These are phyloP conservation scores for Galerina sulciceps DNA, from an alignment of 768 basidiomycete species.

Conservation along the genomic window DNA sequence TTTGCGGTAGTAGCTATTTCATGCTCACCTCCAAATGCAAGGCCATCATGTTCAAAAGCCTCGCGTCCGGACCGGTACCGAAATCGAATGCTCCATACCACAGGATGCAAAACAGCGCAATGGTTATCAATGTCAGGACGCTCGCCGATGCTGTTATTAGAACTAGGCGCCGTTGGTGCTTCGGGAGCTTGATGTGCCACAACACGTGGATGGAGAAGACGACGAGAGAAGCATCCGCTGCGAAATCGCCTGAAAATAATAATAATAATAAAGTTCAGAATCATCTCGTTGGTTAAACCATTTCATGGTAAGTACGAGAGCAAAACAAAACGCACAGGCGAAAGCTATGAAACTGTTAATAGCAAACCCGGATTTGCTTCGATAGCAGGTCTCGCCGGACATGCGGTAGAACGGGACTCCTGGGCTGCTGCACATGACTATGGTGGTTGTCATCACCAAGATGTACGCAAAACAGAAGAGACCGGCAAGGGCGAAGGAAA, in stretches of 20 bases:
- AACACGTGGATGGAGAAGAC: not conserved
- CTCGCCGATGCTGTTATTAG: not conserved
- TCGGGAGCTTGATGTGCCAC: not conserved
- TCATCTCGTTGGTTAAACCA: too few relatives aligned
- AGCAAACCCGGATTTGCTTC: not conserved
- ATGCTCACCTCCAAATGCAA: not conserved
- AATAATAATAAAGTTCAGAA: not conserved
- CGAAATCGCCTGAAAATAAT: not conserved
- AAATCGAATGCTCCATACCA: not conserved
- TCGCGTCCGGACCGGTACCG: not conserved
- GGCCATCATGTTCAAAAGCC: not conserved
- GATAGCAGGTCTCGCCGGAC: not conserved
- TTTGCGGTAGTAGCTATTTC: too few relatives aligned
- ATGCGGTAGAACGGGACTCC: not conserved
- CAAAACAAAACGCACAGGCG: not conserved
- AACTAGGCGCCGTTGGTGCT: not conserved
- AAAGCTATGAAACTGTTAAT: not conserved
- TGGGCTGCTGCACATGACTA: not conserved
- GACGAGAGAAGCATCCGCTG: not conserved
- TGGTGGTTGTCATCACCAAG: not conserved
- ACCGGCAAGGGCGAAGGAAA: not conserved
- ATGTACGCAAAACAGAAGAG: not conserved
- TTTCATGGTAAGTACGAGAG: not conserved
- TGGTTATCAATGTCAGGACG: not conserved
- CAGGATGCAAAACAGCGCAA: not conserved